Evolutionary conservation across 176 grass and related monocot genomes (phyloP), one percentile per base, ranked within the genome.

Genomic region (Avena sativa): DNA sequence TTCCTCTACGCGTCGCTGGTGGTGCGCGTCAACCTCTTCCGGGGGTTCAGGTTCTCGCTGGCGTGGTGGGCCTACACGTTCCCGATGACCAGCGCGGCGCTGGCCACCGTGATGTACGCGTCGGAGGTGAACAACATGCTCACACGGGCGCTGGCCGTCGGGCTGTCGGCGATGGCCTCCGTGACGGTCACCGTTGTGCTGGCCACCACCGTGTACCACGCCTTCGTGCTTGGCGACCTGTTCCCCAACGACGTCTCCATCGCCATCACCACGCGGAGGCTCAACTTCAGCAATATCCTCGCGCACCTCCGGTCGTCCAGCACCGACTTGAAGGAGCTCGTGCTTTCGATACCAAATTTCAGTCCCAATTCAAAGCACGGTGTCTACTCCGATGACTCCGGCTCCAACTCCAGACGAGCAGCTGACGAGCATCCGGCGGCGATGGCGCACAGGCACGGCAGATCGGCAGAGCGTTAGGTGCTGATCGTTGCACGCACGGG

Each of bases 301-400:
- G 2, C 16, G 3, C 16, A 70, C 16, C 8, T 43, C 67, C 1
- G 19, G 9, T 46, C 40, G 0, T 67, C 64, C 28, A 36, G 13
- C 6, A 15, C 64, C 14, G 69, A 38, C 15, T 69, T 78, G 3
- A 92, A 86, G 84, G 93, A 90, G 16, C 30, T 84, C 34, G 88
- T 91, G 56, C 82, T 80, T 73, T 85, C 91, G 53, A 14, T 89
- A 15, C 69, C 69, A 1, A 72, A 46, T 46, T 47, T 46, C 19
- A 46, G 1, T 44, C 44, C 38, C 19, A 46, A 2, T 21, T 83
- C 78, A 11, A 84, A 88, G 78, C 62, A 61, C 53, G 79, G 15
- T 13, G 20, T 4, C 4, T 9, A 74, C 52, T 77, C 71, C 3
- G 19, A 72, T 1, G 79, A 78, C 1, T 5, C 32, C 0, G 26